Conservation (phyloP, 78 protist genomes). For the Protostelium mycophagum region DNA sequence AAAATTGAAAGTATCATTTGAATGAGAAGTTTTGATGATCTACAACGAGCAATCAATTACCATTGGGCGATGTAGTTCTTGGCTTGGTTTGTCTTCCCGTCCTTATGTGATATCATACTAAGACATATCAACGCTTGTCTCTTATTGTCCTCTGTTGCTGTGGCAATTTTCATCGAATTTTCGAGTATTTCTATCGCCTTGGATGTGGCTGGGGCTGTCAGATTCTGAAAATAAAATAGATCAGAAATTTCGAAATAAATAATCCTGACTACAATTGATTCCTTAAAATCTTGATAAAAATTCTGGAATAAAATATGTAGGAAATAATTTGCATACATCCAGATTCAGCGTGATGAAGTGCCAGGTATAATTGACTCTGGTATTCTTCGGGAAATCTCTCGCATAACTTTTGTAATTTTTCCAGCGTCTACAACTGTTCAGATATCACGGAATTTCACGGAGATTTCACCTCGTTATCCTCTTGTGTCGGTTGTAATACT, state of each 20-base stretch:
- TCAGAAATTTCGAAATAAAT: no score
- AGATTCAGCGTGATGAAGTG: neutral
- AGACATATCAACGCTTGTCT: neutral
- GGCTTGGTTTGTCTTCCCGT: neutral
- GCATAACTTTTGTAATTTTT: neutral
- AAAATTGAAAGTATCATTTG: no score
- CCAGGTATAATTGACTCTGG: neutral
- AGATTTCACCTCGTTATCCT: neutral
- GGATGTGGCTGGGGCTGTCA: neutral
- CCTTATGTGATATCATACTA: neutral
- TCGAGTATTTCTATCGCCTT: neutral
- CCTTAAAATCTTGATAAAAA: no score
- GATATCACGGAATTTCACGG: neutral
- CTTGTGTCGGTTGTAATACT: neutral
- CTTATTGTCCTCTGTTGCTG: neutral
- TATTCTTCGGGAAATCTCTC: neutral
- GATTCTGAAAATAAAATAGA: no score
- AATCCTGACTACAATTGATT: no score
- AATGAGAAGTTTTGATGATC: no score
- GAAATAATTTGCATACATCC: neutral
- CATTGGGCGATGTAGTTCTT: neutral
- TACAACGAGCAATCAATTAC: neutral
- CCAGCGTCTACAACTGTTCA: neutral
- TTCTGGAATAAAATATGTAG: no score
- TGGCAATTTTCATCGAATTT: neutral